phyloP scores from a whole-genome alignment of 768 basidiomycete genomes.

The Podaxis sp. region DNA sequence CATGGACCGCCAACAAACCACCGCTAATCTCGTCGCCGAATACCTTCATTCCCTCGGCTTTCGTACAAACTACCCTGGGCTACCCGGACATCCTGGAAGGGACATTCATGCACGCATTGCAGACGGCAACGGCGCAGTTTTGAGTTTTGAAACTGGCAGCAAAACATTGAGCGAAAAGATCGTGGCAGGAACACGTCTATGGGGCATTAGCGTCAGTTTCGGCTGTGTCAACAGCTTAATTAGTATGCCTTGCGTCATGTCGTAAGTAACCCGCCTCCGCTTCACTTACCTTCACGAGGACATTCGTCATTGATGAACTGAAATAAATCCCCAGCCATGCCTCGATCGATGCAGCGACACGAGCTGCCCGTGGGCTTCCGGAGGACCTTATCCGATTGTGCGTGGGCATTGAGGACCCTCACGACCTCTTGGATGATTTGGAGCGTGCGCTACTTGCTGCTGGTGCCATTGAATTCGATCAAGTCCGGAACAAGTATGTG shows the following conservation, averaged over 20 bases:
- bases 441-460: conserved; percentile 91
- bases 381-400: conserved; percentile 98
- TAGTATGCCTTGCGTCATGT: conserved; percentile 99
- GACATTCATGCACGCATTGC: conserved; percentile 92
- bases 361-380: conserved; percentile 95
- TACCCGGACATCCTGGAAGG: conserved; percentile 76
- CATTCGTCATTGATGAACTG: conserved; percentile 8
- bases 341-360: conserved; percentile 93
- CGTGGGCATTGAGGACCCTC: conserved; percentile 95
- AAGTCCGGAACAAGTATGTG: conserved; percentile 52
- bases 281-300: conserved; percentile 14
- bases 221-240: conserved; percentile 98
- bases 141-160: conserved; percentile 93
- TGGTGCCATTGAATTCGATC: conserved; percentile 73
- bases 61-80: conserved; percentile 89
- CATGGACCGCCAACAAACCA: conserved; percentile 91
- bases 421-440: conserved; percentile 92
- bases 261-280: conserved; percentile 58
- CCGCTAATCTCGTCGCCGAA: conserved; percentile 78
- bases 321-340: conserved; percentile 67
- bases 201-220: conserved; percentile 98
- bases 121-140: conserved; percentile 87
- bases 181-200: conserved; percentile 88
- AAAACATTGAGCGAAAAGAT: conserved; percentile 89
- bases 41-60: conserved; percentile 88